phyloP scores from a whole-genome alignment of 2,329 filamentous ascomycete species.

The Endocalyx cinctus region DNA sequence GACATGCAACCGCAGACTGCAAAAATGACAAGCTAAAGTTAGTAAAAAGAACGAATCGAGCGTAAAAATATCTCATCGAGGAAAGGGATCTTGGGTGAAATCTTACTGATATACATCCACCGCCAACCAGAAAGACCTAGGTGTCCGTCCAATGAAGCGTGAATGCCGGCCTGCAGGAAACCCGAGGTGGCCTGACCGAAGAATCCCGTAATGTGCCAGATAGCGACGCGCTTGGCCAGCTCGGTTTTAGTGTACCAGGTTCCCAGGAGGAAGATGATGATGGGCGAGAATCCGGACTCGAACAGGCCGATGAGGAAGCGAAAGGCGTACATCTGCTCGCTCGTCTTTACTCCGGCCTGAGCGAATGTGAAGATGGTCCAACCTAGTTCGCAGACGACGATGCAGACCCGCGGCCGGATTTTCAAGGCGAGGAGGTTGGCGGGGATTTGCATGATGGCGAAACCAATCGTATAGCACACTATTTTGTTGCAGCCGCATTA shows the following conservation, averaged over 20 bases:
- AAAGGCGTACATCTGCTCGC: slow-evolving; percentile 25
- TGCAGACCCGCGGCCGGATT: slow-evolving; percentile 24
- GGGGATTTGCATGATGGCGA: slow-evolving; percentile 25
- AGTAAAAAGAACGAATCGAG: neutral
- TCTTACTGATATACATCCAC: slow-evolving; percentile 26
- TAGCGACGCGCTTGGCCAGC: slow-evolving; percentile 21
- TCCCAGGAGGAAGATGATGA: slow-evolving; percentile 25
- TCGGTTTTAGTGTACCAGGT: slow-evolving; percentile 26
- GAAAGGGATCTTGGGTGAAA: too few relatives aligned
- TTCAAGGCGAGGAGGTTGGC: slow-evolving; percentile 25
- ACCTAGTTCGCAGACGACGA: slow-evolving; percentile 25
- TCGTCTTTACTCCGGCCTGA: slow-evolving; percentile 18
- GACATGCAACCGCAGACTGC: slow-evolving; percentile 20
- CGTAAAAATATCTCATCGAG: neutral
- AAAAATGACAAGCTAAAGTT: neutral
- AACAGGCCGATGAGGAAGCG: slow-evolving; percentile 29
- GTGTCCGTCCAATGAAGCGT: slow-evolving; percentile 22
- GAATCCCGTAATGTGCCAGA: slow-evolving; percentile 23
- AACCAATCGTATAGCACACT: slow-evolving; percentile 7
- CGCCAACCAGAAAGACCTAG: slow-evolving; percentile 27
- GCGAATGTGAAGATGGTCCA: slow-evolving; percentile 13
- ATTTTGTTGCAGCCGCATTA: too few relatives aligned
- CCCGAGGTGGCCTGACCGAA: slow-evolving; percentile 24
- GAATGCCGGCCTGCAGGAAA: slow-evolving; percentile 26
- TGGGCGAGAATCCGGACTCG: slow-evolving; percentile 25